Evolutionary conservation across 208 protist genomes (phyloP).

Genomic region (Leishmania mexicana): DNA sequence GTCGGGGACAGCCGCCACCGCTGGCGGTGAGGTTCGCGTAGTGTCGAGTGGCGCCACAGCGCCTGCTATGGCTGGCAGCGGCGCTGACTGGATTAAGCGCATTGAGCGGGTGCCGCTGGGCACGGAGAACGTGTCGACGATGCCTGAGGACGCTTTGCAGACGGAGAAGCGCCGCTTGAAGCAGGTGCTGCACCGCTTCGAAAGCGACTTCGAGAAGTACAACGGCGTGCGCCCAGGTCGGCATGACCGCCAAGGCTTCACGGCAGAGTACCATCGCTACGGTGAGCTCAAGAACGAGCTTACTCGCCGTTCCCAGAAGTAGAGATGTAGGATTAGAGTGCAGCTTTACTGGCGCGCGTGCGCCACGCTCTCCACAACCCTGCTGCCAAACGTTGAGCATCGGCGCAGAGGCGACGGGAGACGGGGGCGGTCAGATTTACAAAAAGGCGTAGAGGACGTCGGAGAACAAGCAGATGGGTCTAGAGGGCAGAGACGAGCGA

Average conservation of each 20-base stretch:
- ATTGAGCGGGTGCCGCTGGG: constrained; percentile 48
- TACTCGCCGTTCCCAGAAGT: constrained; percentile 34
- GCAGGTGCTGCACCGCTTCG: constrained; percentile 80
- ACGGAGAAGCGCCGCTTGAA: constrained; percentile 79
- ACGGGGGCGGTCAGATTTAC: background rate
- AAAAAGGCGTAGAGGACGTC: background rate
- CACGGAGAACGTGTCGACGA: constrained; percentile 42
- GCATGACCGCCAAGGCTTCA: constrained; percentile 58
- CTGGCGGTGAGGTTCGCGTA: background rate
- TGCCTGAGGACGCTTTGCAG: constrained; percentile 59
- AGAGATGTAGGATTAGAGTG: background rate
- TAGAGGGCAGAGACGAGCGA: background rate
- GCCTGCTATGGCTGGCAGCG: background rate
- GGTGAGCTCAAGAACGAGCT: constrained; percentile 84
- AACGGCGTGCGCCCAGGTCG: constrained; percentile 57
- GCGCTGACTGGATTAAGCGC: constrained; percentile 26
- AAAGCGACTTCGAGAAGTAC: constrained; percentile 72
- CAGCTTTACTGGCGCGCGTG: background rate
- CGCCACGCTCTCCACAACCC: background rate
- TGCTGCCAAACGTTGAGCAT: background rate
- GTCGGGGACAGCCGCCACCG: background rate
- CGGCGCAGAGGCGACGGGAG: background rate
- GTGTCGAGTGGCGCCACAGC: background rate
- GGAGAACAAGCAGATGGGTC: background rate
- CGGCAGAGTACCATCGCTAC: constrained; percentile 78